Conservation (phyloP, 73 alveolate species). For the Paramecium octaurelia region DNA sequence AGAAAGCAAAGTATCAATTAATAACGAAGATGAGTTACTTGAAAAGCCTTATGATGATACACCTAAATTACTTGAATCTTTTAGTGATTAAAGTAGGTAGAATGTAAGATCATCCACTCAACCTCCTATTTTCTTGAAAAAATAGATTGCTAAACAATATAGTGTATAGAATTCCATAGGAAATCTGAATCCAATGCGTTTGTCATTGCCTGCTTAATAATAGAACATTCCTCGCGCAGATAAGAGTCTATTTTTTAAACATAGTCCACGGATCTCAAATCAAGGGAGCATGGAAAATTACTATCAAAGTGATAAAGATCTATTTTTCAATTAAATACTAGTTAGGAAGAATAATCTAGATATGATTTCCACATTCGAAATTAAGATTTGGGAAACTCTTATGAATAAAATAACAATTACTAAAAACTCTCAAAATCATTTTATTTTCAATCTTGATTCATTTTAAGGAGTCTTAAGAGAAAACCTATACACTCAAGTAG, state of each 20-base stretch:
- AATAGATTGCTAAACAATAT: background rate
- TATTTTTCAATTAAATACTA: background rate
- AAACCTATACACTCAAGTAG: background rate
- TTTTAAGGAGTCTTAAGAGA: conserved; percentile 18
- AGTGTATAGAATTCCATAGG: background rate
- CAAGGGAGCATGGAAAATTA: background rate
- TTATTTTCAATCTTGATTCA: background rate
- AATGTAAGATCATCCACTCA: background rate
- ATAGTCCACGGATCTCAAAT: background rate
- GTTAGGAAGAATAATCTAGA: conserved; percentile 20
- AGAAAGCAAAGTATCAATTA: conserved; percentile 3
- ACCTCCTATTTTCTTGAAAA: conserved; percentile 32
- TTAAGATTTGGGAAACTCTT: conserved; percentile 32
- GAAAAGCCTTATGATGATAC: background rate
- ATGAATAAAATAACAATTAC: background rate
- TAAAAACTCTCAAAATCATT: background rate
- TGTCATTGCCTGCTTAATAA: background rate
- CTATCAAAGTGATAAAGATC: background rate
- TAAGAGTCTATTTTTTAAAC: background rate
- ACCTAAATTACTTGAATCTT: background rate
- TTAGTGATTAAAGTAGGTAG: background rate
- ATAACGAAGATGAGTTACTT: background rate
- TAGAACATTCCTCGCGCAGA: background rate
- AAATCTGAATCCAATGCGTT: background rate
- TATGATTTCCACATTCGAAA: conserved; percentile 10